Evolutionary conservation across 1,284 basidiomycete genomes (phyloP), one percentile per base, ranked within the genome.

Genomic region (Sporisorium iseilematis-ciliati): DNA sequence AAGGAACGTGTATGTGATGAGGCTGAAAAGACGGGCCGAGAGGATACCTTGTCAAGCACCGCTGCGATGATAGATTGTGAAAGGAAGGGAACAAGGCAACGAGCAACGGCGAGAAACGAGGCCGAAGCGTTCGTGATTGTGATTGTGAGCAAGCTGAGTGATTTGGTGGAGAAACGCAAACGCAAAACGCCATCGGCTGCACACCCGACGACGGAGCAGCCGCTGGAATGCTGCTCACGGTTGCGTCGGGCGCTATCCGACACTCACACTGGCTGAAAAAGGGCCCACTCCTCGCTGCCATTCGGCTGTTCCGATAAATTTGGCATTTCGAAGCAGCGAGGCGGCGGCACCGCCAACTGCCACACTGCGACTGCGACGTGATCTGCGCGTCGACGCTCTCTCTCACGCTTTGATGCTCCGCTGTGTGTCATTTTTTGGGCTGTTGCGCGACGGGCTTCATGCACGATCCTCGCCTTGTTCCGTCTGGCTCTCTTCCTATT

Each of bases 401-500:
- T 38, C 35, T 38, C 10, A 16, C 35, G 3, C 49, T 49, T 51
- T 38, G 31, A 51, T 20, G 49, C 29, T 51, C 33, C 20, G 49
- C 33, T 51, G 49, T 53, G 35, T 50, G 31, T 35, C 49, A 29
- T 35, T 50, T 50, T 20, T 21, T 31, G 14, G 31, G 12, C 20
- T 29, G 26, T 20, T 50, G 31, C 49, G 49, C 52, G 52, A 54
- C 26, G 21, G 40, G 38, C 12, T 53, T 52, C 42, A 64, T 64
- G 61, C 61, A 64, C 61, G 54, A 45, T 64, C 49, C 43, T 53
- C 42, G 26, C 51, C 11, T 50, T 25, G 21, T 48, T 56, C 43
- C 45, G 33, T 16, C 14, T 26, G 29, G n/a, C n/a, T n/a, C n/a
- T n/a, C 21, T 6, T 31, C n/a, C 8, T 10, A 26, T 12, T 41